These are phyloP conservation scores for Narthecium ossifragum DNA, from an alignment of 106 monocot species.

Conservation along the genomic window DNA sequence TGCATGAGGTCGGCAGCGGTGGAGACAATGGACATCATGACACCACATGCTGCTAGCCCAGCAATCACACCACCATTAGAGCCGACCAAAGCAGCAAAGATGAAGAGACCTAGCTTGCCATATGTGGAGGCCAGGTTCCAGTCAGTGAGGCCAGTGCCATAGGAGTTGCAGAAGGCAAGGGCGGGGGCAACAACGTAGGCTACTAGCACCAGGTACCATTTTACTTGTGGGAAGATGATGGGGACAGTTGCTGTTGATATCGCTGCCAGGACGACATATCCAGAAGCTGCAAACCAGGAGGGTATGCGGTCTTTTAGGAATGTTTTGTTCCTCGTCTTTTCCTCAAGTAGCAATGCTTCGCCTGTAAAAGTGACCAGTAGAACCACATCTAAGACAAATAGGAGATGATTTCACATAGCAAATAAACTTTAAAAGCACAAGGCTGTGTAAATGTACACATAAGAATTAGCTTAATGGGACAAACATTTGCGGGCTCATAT, in stretches of 20 bases:
- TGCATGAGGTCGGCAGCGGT: slow-evolving; percentile 91
- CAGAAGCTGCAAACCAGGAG: slow-evolving; percentile 57
- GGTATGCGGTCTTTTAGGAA: slow-evolving; percentile 72
- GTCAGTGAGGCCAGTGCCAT: slow-evolving; percentile 81
- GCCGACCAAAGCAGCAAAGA: slow-evolving; percentile 66
- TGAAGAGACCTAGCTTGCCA: slow-evolving; percentile 80
- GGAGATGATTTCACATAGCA: too few relatives aligned
- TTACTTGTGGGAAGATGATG: slow-evolving; percentile 68
- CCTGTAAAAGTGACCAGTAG: background rate
- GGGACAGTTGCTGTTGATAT: slow-evolving; percentile 72
- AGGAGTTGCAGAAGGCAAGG: slow-evolving; percentile 91
- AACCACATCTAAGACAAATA: too few relatives aligned
- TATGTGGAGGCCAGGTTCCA: slow-evolving; percentile 79
- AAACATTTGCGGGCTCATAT: too few relatives aligned
- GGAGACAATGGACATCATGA: slow-evolving; percentile 93
- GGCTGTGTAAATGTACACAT: too few relatives aligned
- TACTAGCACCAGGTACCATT: slow-evolving; percentile 62
- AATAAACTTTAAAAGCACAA: too few relatives aligned
- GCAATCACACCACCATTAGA: slow-evolving; percentile 80
- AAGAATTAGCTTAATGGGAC: too few relatives aligned
- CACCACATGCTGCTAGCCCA: slow-evolving; percentile 81
- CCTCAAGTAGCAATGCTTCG: slow-evolving; percentile 19
- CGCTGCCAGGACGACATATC: slow-evolving; percentile 60
- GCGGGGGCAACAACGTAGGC: slow-evolving; percentile 65
- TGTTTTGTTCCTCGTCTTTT: slow-evolving; percentile 32